Base-by-base conservation (phyloP, 2,329 filamentous ascomycete genomes). In the Podosphaera leucotricha region DNA sequence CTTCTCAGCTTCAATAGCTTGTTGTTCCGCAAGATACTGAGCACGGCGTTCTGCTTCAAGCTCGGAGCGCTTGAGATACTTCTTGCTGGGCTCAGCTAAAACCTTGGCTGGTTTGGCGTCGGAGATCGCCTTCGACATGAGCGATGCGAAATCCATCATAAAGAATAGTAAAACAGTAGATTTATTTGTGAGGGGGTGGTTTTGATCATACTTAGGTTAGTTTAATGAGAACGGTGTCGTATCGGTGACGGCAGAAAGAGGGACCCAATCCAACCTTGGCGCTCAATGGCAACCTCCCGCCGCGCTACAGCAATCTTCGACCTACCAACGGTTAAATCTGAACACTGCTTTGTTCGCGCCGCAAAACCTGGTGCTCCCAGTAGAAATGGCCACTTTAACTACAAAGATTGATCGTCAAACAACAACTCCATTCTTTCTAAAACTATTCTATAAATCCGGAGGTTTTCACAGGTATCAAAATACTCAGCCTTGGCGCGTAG, bases 81-180 rank as follows among this genome's bases (percentile, higher is more conserved):
- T 93, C 55, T 79, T 77, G 35, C 61, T 55, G 15, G 64, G 44
- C 40, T 54, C 53, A 5, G 48, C 36, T 22, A 47, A 15, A 38
- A 18, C 54, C 48, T 20, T 58, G 43, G 41, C 52, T 44, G 70
- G 63, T 60, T 83, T 83, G 52, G 77, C 69, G 61, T 90, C 92
- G 55, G 81, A 75, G 56, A 98, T 90, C 62, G 93, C 85, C 58
- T 84, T 80, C 55, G 81, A 76, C 83, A 98, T 92, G 41, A 98
- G 66, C 30, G 84, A 74, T 48, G 85, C 85, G 66, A 98, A 98
- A 62, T 98, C 86, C 90, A 98, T 98, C 52, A 48, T 67, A 3
- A n/a, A 33, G 11, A 13, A 22, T 18, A 19, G n/a, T 38, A 15
- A n/a, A n/a, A 16, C 8, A 16, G 8, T 5, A 22, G 37, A 22